A percentile compares a stretch with the other conserved stretches of the same genome.
These are phyloP conservation scores for Dictyostelium brefeldianum DNA, from an alignment of 78 protist genomes.

Conservation along the genomic window DNA sequence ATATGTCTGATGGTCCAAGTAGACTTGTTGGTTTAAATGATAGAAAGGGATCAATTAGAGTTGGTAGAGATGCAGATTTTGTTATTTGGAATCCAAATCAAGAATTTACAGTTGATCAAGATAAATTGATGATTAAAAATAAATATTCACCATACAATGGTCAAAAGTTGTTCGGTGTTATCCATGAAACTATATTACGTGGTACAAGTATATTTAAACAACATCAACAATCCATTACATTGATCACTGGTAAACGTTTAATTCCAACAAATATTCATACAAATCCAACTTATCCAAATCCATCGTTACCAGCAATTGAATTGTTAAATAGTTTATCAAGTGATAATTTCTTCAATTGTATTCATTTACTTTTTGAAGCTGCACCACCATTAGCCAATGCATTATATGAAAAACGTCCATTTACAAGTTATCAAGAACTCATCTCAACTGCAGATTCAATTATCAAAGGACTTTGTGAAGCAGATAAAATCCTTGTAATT, in stretches of 20 bases:
- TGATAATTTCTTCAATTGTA: not conserved
- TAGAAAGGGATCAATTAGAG: conserved; percentile 71
- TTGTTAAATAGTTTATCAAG: not conserved
- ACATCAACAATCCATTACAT: not conserved
- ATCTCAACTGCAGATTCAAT: not conserved
- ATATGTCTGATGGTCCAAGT: conserved; percentile 55
- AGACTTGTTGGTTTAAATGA: conserved; percentile 47
- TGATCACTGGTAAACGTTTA: conserved; percentile 6
- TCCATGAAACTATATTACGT: conserved; percentile 47
- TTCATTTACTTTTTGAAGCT: conserved; percentile 28
- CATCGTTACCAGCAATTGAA: conserved; percentile 19
- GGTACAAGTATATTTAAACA: conserved; percentile 26
- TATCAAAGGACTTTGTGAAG: not conserved
- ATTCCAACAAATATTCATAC: conserved; percentile 55
- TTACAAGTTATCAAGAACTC: not conserved
- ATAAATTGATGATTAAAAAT: conserved; percentile 11
- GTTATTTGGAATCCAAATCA: conserved; percentile 75
- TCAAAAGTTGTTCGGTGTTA: conserved; percentile 6
- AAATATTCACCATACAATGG: conserved; percentile 60
- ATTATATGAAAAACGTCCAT: conserved; percentile 32
- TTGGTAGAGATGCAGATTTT: conserved; percentile 87
- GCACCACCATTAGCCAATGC: conserved; percentile 38
- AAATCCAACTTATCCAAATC: conserved; percentile 8
- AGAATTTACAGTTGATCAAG: not conserved
- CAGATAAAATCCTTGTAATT: not conserved